Evolutionary conservation across 2,329 filamentous ascomycete genomes (phyloP).

Genomic region (Orbilia oligospora): DNA sequence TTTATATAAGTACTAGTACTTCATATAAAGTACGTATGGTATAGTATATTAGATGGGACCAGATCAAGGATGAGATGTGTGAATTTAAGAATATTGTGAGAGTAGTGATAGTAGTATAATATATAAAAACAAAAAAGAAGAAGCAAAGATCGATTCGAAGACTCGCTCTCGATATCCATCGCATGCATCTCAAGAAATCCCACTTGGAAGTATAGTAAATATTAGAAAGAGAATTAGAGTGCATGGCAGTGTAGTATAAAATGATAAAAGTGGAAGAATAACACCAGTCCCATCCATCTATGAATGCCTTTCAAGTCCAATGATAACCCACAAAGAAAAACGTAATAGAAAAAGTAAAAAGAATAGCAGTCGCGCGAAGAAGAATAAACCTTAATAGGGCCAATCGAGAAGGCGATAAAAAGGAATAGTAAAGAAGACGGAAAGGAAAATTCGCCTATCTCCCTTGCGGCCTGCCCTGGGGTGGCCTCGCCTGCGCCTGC

Average conservation of each 20-base stretch:
- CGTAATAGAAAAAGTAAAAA: background rate
- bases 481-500: background rate
- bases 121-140: no score
- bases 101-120: background rate
- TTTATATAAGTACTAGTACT: no score
- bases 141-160: constrained; percentile 9
- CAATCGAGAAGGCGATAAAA: background rate
- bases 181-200: background rate
- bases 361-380: background rate
- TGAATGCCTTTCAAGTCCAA: constrained; percentile 43
- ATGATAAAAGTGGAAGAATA: constrained; percentile 25
- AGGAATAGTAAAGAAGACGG: background rate
- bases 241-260: background rate
- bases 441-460: constrained; percentile 6
- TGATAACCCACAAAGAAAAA: constrained; percentile 13
- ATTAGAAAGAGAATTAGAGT: background rate
- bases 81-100: background rate
- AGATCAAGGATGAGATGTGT: background rate
- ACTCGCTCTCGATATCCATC: constrained; percentile 16
- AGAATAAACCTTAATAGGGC: background rate
- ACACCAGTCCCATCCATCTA: constrained; percentile 57
- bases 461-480: constrained; percentile 15
- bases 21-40: no score
- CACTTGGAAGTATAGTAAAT: background rate
- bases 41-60: no score